Base-by-base conservation (phyloP, 768 basidiomycete genomes). In the Mycena epipterygia region DNA sequence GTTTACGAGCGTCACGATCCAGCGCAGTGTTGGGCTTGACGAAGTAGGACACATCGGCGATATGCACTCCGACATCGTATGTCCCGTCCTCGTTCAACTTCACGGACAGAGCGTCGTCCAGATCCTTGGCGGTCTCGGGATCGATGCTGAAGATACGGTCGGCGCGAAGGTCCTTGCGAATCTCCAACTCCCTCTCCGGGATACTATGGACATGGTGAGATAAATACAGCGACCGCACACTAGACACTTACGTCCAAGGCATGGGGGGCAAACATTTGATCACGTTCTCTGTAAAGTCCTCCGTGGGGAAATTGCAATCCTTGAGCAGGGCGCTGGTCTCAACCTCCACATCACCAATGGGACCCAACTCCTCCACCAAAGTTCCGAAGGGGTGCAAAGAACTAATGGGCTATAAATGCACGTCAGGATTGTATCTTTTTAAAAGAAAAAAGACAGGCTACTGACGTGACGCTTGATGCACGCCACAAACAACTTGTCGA, bases 321-420 rank as follows among this genome's bases (percentile, higher is more conserved):
- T 99, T 99, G 73, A 99, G 86, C 68, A 99, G 85, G 11, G 98
- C 98, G 70, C 95, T 97, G 6, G 97, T 99, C 82, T 99, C 98
- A 11, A 98, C 96, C 81, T 99, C 96, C 59, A 97, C 92, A 73
- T 99, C 95, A n/a, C 98, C 98, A 70, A 99, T 99, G 23, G 96
- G 93, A 51, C 98, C 98, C 57, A 99, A 89, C 79, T 99, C 97
- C 80, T 99, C 98, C 29, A 98, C 98, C 42, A 99, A 84, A 23
- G 97, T 98, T 64, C 98, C 98, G 80, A 99, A 99, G 12, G 98
- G 98, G 88, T 99, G 98, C 19, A 99, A 89, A 42, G 97, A 99
- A 74, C 95, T 97, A 78, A 95, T 95, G 46, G 94, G 94, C 93
- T 94, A 76, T 41, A 25, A 58, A 55, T 57, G 75, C 49, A 80